phyloP scores from a whole-genome alignment of 1,284 basidiomycete species.

The Stygiomarasmius scandens region DNA sequence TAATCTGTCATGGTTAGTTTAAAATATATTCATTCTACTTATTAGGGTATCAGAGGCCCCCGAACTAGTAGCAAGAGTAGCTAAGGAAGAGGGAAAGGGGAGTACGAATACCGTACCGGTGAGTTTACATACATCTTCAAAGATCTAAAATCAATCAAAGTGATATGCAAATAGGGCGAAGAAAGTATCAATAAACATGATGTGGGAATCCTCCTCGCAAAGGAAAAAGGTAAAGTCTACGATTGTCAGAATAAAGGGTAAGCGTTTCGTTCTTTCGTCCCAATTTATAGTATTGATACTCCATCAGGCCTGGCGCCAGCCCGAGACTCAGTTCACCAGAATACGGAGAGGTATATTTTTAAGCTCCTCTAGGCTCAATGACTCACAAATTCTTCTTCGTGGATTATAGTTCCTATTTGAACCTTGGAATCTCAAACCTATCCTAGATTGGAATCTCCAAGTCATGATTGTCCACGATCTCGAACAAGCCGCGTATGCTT shows the following conservation, averaged over 20 bases:
- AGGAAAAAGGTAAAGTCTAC: background rate
- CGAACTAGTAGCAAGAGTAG: background rate
- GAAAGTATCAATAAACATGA: constrained; percentile 2
- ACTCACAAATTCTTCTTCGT: background rate
- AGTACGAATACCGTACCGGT: background rate
- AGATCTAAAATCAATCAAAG: too few relatives aligned
- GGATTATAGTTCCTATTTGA: constrained; percentile 9
- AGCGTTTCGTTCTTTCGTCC: too few relatives aligned
- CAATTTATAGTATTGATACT: background rate
- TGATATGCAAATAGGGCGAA: background rate
- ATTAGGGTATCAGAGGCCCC: too few relatives aligned
- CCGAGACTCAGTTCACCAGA: constrained; percentile 5
- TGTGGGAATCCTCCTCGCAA: constrained; percentile 3
- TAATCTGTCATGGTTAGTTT: too few relatives aligned
- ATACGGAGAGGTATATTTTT: constrained; percentile 2
- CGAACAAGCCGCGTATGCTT: background rate
- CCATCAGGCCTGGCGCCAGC: constrained; percentile 1
- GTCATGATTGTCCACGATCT: constrained; percentile 5
- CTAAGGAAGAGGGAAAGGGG: background rate
- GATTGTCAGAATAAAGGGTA: constrained; percentile 12
- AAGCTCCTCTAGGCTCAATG: background rate
- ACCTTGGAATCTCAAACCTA: constrained; percentile 1
- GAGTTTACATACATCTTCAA: background rate
- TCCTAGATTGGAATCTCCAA: constrained; percentile 6
- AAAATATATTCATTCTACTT: too few relatives aligned